Evolutionary conservation across 2,329 filamentous ascomycete genomes (phyloP), one percentile per base, ranked within the genome.

Genomic region (Aspergillus quadrilineatus): DNA sequence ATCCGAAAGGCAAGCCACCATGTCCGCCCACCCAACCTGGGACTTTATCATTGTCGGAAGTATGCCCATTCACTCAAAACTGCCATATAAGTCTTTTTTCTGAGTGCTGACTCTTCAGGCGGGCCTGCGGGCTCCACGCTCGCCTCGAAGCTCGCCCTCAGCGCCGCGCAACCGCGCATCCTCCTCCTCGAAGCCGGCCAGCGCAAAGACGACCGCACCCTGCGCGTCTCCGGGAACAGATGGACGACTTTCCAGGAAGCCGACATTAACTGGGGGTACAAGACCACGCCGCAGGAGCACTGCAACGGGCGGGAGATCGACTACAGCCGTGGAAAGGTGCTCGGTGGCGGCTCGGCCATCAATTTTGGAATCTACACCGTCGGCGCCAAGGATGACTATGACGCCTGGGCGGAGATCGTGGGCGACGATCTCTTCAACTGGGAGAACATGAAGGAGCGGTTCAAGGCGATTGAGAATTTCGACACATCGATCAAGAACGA

Each of bases 181-280:
- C 77, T 88, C 1, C 76, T 89, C 1, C 70, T 88, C 2, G 85
- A 88, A 69, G 85, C 85, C 1, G 86, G 86, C 9, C 71, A 75
- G 1, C 62, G 65, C 6, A 82, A 85, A 47, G 75, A 79, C 1
- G 77, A 81, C 56, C 72, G 67, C 4, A 67, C 73, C 7, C 72
- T 80, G 7, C 79, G 80, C 2, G 75, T 82, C 10, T 77, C 79
- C 47, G 82, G 77, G n/a, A 77, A 87, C 62, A 78, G 85, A 46
- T 88, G 80, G 62, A 51, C 75, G 1, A 82, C 81, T 0, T 80
- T 81, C 41, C 69, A 73, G 59, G 78, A 81, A 37, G 72, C 73
- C 5, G 73, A 77, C 7, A 70, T 85, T 59, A 84, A 82, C 62
- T 84, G 77, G 74, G 77, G 77, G 2, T 84, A 82, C 49, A 79